Evolutionary conservation across 176 grass and related monocot species (phyloP).

Genomic region (Aegilops bicornis): DNA sequence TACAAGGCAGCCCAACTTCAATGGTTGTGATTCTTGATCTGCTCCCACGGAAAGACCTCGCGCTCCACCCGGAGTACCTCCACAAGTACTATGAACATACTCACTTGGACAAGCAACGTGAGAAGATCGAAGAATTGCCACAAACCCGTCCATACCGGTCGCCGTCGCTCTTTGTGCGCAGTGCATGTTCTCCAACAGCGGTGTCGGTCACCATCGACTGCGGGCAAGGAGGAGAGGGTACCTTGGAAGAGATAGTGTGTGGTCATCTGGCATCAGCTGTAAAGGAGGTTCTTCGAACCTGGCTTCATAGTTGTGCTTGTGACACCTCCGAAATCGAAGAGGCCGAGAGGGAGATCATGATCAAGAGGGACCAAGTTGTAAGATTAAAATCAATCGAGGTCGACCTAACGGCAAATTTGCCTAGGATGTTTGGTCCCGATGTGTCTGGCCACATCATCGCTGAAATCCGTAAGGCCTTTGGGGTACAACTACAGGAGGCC

Average conservation of each 20-base stretch:
- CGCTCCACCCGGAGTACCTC: conserved; percentile 53
- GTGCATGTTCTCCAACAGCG: conserved; percentile 57
- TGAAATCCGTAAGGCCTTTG: conserved; percentile 70
- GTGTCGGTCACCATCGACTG: conserved; percentile 55
- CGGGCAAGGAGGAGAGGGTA: conserved; percentile 46
- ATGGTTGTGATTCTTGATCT: conserved; percentile 68
- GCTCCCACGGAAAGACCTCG: conserved; percentile 65
- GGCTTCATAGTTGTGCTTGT: conserved; percentile 52
- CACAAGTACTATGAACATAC: conserved; percentile 61
- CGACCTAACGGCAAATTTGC: conserved; percentile 61
- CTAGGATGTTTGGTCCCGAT: conserved; percentile 65
- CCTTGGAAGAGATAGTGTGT: conserved; percentile 60
- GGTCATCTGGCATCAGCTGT: conserved; percentile 20
- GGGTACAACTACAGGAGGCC: conserved; percentile 11
- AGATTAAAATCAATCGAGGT: conserved; percentile 72
- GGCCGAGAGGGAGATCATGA: conserved; percentile 32
- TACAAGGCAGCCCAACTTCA: conserved; percentile 57
- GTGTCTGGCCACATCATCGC: conserved; percentile 42
- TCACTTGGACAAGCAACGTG: conserved; percentile 50
- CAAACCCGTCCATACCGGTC: conserved; percentile 55
- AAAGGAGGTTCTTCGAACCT: conserved; percentile 49
- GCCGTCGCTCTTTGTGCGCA: conserved; percentile 68
- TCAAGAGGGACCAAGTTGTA: conserved; percentile 55
- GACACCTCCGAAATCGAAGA: conserved; percentile 35
- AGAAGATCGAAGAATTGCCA: conserved; percentile 49